These are phyloP conservation scores for Populus davidiana DNA, from an alignment of 345 rosid species.

Conservation along the genomic window DNA sequence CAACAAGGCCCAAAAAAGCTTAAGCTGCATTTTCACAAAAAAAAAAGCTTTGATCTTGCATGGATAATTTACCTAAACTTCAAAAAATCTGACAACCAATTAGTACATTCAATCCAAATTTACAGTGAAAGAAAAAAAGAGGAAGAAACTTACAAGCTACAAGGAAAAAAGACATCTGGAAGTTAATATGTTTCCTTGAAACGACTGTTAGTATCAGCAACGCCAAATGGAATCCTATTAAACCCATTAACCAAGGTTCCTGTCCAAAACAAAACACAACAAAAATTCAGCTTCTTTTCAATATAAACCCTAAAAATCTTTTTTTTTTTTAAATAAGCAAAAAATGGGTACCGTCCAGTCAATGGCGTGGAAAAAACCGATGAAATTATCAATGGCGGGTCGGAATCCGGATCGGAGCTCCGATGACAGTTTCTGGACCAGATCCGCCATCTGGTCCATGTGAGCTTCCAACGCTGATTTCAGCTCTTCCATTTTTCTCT, in stretches of 20 bases:
- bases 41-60: neutral
- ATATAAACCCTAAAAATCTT: neutral
- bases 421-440: constrained; percentile 69
- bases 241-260: constrained; percentile 83
- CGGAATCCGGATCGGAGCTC: constrained; percentile 73
- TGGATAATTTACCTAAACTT: neutral
- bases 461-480: constrained; percentile 69
- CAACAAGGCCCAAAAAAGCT: neutral
- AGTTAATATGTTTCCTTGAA: constrained; percentile 67
- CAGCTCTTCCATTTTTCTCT: constrained; percentile 60
- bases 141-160: constrained; percentile 56
- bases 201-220: constrained; percentile 48
- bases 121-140: neutral
- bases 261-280: constrained; percentile 15
- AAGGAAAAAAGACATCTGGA: constrained; percentile 82
- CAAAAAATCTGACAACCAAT: neutral
- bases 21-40: neutral
- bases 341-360: constrained; percentile 73
- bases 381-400: constrained; percentile 72
- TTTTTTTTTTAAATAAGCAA: too few relatives aligned
- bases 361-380: constrained; percentile 86
- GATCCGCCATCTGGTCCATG: constrained; percentile 81
- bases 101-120: neutral
- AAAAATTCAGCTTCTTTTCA: neutral
- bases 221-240: constrained; percentile 57